A percentile compares a stretch with the other conserved stretches of the same genome.
Conservation (phyloP, 2,329 filamentous ascomycete genomes). For the Dryadomyces quercivorus region DNA sequence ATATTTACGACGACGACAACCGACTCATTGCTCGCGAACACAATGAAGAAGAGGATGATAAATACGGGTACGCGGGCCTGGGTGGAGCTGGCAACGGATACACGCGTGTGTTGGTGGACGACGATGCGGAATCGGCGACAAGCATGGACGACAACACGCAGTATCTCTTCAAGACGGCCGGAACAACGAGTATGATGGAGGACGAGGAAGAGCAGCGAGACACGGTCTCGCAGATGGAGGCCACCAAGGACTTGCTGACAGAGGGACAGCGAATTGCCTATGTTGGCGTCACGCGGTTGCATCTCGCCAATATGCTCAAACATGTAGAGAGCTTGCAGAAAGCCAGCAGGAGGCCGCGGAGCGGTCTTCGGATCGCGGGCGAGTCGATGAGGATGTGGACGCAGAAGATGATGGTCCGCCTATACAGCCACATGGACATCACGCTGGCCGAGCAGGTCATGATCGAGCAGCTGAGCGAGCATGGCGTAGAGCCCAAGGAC, state of each 20-base stretch:
- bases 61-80: slow-evolving; percentile 59
- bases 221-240: slow-evolving; percentile 79
- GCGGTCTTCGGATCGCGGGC: slow-evolving; percentile 52
- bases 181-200: slow-evolving; percentile 42
- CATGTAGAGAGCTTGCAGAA: slow-evolving; percentile 44
- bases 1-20: slow-evolving; percentile 92
- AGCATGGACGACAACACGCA: slow-evolving; percentile 96
- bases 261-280: slow-evolving; percentile 95
- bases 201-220: slow-evolving; percentile 77
- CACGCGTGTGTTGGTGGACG: slow-evolving; percentile 86
- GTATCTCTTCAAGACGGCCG: slow-evolving; percentile 70
- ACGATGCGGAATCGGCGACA: slow-evolving; percentile 85
- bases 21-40: slow-evolving; percentile 74
- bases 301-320: slow-evolving; percentile 65
- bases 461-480: slow-evolving; percentile 92
- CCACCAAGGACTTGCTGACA: slow-evolving; percentile 88
- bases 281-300: slow-evolving; percentile 75
- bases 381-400: slow-evolving; percentile 91
- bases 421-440: slow-evolving; percentile 97
- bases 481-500: slow-evolving; percentile 77
- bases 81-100: slow-evolving; percentile 92
- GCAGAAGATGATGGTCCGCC: slow-evolving; percentile 92
- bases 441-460: slow-evolving; percentile 85
- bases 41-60: slow-evolving; percentile 53
- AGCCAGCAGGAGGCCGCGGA: slow-evolving; percentile 55